Evolutionary conservation across 257 asterid genomes (phyloP).

Genomic region (Thymus quinquecostatus): DNA sequence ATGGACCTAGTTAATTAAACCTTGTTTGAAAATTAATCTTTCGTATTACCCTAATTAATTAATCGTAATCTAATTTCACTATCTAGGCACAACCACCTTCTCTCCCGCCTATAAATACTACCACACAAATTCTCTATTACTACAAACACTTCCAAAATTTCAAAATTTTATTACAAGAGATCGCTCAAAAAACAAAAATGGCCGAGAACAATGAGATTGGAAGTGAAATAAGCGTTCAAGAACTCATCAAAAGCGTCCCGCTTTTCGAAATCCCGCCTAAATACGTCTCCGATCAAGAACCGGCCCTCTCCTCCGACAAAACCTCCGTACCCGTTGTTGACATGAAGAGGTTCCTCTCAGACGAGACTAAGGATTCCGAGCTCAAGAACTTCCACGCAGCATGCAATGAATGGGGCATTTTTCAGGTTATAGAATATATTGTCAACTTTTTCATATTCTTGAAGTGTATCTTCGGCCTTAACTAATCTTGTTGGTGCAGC

Average conservation of each 20-base stretch:
- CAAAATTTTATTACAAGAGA: no score
- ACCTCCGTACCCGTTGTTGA: conserved; percentile 48
- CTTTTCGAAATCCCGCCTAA: conserved; percentile 36
- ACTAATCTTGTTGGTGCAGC: conserved; percentile 33
- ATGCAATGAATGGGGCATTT: conserved; percentile 72
- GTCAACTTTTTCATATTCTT: no score
- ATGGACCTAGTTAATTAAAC: no score
- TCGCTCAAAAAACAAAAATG: background rate
- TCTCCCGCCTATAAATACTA: no score
- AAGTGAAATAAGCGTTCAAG: conserved; percentile 42
- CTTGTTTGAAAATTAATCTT: no score
- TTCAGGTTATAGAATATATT: conserved; percentile 47
- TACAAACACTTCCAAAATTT: no score
- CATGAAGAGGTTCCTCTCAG: conserved; percentile 38
- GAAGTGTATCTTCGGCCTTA: background rate
- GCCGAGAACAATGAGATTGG: background rate
- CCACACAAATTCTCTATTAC: no score
- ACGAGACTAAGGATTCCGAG: conserved; percentile 34
- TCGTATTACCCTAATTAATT: no score
- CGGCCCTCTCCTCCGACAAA: conserved; percentile 1
- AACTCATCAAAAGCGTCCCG: conserved; percentile 38
- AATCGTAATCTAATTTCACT: no score
- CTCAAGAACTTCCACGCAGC: conserved; percentile 48
- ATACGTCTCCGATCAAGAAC: conserved; percentile 44
- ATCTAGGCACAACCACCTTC: no score